A percentile compares a stretch with the other conserved stretches of the same genome.
These are phyloP conservation scores for Crataegus laevigata DNA, from an alignment of 306 rosid species.

Conservation along the genomic window DNA sequence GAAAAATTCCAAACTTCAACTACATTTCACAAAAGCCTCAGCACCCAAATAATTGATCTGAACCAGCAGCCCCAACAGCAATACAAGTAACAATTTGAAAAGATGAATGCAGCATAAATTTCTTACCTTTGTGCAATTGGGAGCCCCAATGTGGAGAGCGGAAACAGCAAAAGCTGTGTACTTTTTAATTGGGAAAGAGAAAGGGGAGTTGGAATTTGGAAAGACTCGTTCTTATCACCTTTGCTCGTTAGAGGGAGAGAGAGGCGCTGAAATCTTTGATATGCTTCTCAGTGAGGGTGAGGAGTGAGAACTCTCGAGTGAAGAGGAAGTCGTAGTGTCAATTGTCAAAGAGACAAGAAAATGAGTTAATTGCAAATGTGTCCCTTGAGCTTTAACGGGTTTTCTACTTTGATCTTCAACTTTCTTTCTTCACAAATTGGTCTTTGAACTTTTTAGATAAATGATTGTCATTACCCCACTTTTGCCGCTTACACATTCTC, in stretches of 20 bases:
- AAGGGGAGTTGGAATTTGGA: conserved; percentile 1
- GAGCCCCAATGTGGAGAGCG: conserved; percentile 31
- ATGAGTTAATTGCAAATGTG: neutral
- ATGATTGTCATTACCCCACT: too few species aligned
- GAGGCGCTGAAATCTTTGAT: conserved; percentile 34
- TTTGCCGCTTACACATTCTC: too few species aligned
- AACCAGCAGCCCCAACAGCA: neutral
- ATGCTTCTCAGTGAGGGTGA: neutral
- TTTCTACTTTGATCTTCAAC: too few species aligned
- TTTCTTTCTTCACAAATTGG: too few species aligned
- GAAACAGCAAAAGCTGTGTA: conserved; percentile 1
- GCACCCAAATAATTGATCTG: neutral
- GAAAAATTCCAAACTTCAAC: neutral
- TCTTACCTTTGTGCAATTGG: conserved; percentile 29
- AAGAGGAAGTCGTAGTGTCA: neutral
- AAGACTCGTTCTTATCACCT: neutral
- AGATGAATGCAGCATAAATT: neutral
- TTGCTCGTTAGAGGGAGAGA: neutral
- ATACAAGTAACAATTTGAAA: neutral
- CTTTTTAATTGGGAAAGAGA: neutral
- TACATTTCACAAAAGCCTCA: conserved; percentile 2
- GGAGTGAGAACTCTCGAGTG: neutral
- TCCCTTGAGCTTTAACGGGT: neutral
- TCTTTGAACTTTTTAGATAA: too few species aligned
- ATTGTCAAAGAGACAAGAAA: neutral